Base-by-base conservation (phyloP, 2,329 filamentous ascomycete genomes). In the Pseudogymnoascus sp. region DNA sequence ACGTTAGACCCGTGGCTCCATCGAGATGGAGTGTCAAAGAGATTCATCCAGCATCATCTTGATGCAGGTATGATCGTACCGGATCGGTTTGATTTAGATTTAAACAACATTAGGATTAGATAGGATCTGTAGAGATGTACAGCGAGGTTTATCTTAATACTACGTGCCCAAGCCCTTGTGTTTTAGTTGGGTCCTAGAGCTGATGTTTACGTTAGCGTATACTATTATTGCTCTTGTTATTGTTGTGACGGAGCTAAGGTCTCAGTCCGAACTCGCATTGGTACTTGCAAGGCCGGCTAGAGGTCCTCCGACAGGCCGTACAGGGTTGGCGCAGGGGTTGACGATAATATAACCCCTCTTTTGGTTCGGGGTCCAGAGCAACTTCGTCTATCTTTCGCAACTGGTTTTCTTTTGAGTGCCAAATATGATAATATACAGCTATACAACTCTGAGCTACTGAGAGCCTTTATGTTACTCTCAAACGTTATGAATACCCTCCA, bases 1-100 rank as follows among this genome's bases (percentile, higher is more conserved):
- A 66, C 61, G 13, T 8, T 31, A 12, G 65, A 66, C 58, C 48
- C 59, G 1, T 66, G 63, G 63, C 44, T 65, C 25, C 65, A 62
- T 51, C 44, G 65, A 17, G 65, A 66, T 61, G 62, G 65, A 7
- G 60, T 66, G 15, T 55, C 36, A 4, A 44, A 35, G 58, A 27
- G 17, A 29, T 31, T 63, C 31, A 63, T 60, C 15, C 42, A 63
- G 35, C 61, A 66, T 59, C 62, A 65, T 44, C 15, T 63, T 39
- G 60, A 62, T 35, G 58, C 42, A 4, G 65, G 65, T 13, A 51
- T 65, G 51, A 36, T 21, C 13, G 17, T 64, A n/a, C 63, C 63
- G 7, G 61, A 64, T 13, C 17, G 63, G n/a, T 62, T 60, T 36
- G 64, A 65, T 21, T 42, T 64, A 17, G 64, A 64, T 62, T 13